These are phyloP conservation scores for Penicillium sp. DNA, from an alignment of 2,329 filamentous ascomycete genomes.

Conservation along the genomic window DNA sequence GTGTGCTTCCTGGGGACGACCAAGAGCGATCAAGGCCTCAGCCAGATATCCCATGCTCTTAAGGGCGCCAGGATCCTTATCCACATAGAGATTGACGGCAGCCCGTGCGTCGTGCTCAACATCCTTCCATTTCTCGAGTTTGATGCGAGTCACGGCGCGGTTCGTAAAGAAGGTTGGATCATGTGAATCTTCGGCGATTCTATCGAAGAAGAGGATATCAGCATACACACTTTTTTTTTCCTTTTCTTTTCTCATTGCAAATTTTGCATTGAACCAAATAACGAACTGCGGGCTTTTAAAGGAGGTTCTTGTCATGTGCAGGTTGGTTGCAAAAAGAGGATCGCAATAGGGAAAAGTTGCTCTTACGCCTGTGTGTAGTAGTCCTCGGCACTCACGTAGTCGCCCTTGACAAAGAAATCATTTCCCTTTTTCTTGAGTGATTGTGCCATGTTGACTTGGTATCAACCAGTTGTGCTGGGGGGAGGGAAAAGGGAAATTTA, in stretches of 20 bases:
- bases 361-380: slow-evolving; percentile 43
- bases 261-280: too few relatives aligned
- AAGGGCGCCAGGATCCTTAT: slow-evolving; percentile 53
- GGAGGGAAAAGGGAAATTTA: too few relatives aligned
- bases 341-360: too few relatives aligned
- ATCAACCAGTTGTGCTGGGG: too few relatives aligned
- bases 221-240: neutral
- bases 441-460: slow-evolving; percentile 25
- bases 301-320: too few relatives aligned
- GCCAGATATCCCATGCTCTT: slow-evolving; percentile 82
- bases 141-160: slow-evolving; percentile 74
- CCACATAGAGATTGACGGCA: slow-evolving; percentile 60
- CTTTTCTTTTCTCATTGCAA: too few relatives aligned
- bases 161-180: slow-evolving; percentile 84
- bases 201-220: slow-evolving; percentile 28
- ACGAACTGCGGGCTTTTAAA: too few relatives aligned
- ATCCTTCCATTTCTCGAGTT: slow-evolving; percentile 64
- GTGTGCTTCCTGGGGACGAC: slow-evolving; percentile 67
- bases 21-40: slow-evolving; percentile 71
- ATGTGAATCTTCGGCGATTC: slow-evolving; percentile 68
- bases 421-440: slow-evolving; percentile 43
- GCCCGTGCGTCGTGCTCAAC: slow-evolving; percentile 71
- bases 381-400: slow-evolving; percentile 43
- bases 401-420: slow-evolving; percentile 41
- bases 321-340: too few relatives aligned